These are phyloP conservation scores for Pugionium cornutum DNA, from an alignment of 345 rosid species.

Conservation along the genomic window DNA sequence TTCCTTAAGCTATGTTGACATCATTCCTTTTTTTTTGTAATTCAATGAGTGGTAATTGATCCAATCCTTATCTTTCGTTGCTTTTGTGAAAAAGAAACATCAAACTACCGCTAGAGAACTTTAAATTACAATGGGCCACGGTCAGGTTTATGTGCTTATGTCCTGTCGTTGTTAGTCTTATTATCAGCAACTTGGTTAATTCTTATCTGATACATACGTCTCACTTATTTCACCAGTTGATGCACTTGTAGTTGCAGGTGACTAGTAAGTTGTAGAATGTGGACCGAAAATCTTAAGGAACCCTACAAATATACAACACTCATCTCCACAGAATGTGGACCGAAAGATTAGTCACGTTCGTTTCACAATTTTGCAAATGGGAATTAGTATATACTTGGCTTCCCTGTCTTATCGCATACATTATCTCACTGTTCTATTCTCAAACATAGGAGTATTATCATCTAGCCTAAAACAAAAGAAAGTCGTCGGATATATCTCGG, in stretches of 20 bases:
- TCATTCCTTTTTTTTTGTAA: background rate
- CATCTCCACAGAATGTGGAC: constrained; percentile 43
- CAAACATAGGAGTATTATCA: constrained; percentile 35
- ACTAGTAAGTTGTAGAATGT: constrained; percentile 26
- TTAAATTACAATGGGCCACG: constrained; percentile 22
- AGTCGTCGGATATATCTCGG: constrained; percentile 42
- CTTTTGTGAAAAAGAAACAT: constrained; percentile 24
- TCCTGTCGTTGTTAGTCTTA: constrained; percentile 34
- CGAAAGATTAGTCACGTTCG: constrained; percentile 34
- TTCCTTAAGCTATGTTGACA: constrained; percentile 31
- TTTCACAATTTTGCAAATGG: constrained; percentile 37
- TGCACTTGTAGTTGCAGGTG: constrained; percentile 38
- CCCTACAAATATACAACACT: constrained; percentile 42
- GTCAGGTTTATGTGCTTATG: constrained; percentile 38
- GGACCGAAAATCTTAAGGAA: constrained; percentile 33
- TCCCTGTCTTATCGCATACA: constrained; percentile 30
- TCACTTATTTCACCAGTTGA: constrained; percentile 36
- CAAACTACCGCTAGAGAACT: constrained; percentile 21
- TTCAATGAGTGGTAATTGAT: constrained; percentile 20
- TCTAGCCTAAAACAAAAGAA: constrained; percentile 32
- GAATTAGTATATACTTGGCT: constrained; percentile 34
- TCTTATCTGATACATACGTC: constrained; percentile 31
- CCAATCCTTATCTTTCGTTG: background rate
- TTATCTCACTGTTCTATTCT: constrained; percentile 36
- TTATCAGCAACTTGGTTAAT: constrained; percentile 24